phyloP scores from a whole-genome alignment of 2,329 filamentous ascomycete species.

The Colletotrichum echinochloae region DNA sequence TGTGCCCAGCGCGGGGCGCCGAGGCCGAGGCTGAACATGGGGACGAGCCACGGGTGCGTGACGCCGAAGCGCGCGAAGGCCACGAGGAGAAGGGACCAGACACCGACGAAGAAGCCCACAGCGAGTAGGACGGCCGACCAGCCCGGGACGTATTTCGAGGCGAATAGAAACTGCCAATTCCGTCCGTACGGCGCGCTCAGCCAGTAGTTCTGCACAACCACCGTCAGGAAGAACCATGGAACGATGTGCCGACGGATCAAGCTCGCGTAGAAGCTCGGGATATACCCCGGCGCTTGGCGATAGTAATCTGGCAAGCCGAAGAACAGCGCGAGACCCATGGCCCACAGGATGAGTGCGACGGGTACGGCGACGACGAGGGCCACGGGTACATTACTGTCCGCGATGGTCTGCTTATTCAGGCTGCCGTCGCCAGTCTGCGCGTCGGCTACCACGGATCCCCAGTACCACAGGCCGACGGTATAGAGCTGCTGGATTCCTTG shows the following conservation, averaged over 20 bases:
- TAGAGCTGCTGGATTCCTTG: constrained; percentile 77
- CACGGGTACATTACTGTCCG: not conserved
- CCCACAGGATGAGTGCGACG: constrained; percentile 67
- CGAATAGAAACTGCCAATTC: constrained; percentile 76
- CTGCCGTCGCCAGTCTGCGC: constrained; percentile 12
- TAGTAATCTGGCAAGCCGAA: constrained; percentile 76
- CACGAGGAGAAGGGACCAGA: not conserved
- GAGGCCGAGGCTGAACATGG: constrained; percentile 75
- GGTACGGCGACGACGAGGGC: constrained; percentile 53
- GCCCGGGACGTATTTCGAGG: constrained; percentile 63
- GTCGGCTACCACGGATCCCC: constrained; percentile 58
- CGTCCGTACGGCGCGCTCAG: constrained; percentile 74
- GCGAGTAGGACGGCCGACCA: constrained; percentile 63
- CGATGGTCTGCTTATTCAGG: not conserved
- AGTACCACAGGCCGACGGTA: constrained; percentile 74
- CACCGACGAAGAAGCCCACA: not conserved
- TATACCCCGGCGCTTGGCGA: constrained; percentile 70
- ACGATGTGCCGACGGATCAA: constrained; percentile 68
- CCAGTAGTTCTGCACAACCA: constrained; percentile 68
- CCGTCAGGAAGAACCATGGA: not conserved
- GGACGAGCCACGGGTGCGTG: constrained; percentile 67
- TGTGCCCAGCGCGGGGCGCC: constrained; percentile 75
- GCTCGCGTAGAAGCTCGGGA: constrained; percentile 75
- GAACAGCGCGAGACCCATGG: constrained; percentile 65
- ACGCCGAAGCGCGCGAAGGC: not conserved